phyloP scores from a whole-genome alignment of 805 yeast species.

The Kodamaea neixiangensis region DNA sequence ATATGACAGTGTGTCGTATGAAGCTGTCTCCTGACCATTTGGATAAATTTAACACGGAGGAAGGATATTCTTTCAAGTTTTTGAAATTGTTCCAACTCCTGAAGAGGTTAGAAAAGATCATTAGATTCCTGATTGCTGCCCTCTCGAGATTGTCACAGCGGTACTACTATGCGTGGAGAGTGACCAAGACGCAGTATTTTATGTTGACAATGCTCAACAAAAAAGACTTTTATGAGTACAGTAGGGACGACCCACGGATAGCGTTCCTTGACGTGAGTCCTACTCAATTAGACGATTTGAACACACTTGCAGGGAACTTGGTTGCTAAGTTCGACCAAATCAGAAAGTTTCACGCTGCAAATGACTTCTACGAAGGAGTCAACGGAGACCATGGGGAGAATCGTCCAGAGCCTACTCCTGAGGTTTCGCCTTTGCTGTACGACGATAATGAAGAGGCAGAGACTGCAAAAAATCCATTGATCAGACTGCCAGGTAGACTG shows the following conservation, averaged over 20 bases:
- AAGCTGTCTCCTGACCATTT: constrained; percentile 22
- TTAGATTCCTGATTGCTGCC: constrained; percentile 19
- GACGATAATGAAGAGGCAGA: not conserved
- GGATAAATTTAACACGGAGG: constrained; percentile 13
- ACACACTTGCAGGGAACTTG: constrained; percentile 25
- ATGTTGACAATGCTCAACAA: constrained; percentile 3
- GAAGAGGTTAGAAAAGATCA: constrained; percentile 22
- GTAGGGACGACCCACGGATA: constrained; percentile 12
- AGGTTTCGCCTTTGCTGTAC: not conserved
- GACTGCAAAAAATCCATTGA: not conserved
- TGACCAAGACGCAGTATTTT: constrained; percentile 45
- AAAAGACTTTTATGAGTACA: constrained; percentile 19
- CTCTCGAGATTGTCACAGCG: constrained; percentile 27
- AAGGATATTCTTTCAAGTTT: constrained; percentile 8
- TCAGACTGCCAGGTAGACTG: not conserved
- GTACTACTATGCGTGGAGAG: constrained; percentile 69
- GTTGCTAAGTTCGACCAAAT: constrained; percentile 25
- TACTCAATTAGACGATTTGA: constrained; percentile 31
- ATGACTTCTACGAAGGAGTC: constrained; percentile 1
- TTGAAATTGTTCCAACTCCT: constrained; percentile 25
- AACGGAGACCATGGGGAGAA: not conserved
- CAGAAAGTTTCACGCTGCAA: not conserved
- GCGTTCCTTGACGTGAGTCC: constrained; percentile 16
- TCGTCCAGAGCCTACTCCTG: not conserved
- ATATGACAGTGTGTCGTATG: constrained; percentile 23